Evolutionary conservation across 441 rosid species (phyloP).

Genomic region (Corymbia calophylla): DNA sequence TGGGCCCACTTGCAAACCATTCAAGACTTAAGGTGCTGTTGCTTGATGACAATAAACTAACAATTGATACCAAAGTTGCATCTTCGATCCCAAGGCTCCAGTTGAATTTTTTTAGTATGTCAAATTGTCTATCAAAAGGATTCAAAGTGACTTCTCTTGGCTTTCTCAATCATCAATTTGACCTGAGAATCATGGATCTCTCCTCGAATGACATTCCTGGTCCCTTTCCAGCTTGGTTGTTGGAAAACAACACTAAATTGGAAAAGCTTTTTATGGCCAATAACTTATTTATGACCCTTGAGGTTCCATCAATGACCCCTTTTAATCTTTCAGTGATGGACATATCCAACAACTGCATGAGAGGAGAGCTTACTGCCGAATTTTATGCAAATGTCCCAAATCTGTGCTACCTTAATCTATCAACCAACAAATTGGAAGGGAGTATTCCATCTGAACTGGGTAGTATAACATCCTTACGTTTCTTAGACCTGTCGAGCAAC

Average conservation of each 20-base stretch:
- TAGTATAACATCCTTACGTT: fast-evolving
- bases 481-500: no score
- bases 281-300: not conserved
- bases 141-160: not conserved
- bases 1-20: constrained; percentile 11
- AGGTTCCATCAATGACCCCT: no score
- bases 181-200: not conserved
- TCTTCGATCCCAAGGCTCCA: constrained; percentile 1
- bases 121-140: not conserved
- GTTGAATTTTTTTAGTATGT: not conserved
- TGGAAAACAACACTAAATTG: constrained; percentile 16
- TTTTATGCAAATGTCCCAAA: no score
- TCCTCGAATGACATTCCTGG: not conserved
- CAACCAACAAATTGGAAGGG: no score
- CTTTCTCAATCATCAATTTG: constrained; percentile 13
- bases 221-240: constrained; percentile 23
- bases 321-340: fast-evolving
- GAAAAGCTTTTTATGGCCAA: not conserved
- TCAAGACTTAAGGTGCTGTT: constrained; percentile 6
- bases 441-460: no score
- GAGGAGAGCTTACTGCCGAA: no score
- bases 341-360: no score
- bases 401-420: fast-evolving
- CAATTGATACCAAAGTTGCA: not conserved
- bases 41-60: not conserved